phyloP scores from a whole-genome alignment of 2,329 filamentous ascomycete genomes.

The Helotiales sp. region DNA sequence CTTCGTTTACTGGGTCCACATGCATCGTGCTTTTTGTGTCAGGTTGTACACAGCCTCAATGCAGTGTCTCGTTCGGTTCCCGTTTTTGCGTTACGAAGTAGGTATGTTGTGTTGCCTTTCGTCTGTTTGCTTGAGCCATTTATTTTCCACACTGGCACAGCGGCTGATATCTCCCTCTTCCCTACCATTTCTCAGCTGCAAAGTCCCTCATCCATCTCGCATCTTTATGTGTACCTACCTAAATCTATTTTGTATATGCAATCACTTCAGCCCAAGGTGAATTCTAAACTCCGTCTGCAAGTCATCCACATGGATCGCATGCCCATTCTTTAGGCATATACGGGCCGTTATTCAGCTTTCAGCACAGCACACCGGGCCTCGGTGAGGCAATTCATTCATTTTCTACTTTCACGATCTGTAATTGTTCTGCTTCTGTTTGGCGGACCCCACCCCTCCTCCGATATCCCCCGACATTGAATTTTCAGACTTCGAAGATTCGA shows the following conservation, averaged over 20 bases:
- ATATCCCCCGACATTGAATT: not conserved
- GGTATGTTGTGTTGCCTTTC: not conserved
- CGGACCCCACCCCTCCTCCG: not conserved
- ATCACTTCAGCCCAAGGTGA: not conserved
- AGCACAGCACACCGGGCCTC: not conserved
- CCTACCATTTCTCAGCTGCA: not conserved
- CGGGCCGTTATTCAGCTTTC: not conserved
- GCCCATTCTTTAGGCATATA: not conserved
- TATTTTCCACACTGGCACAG: not conserved
- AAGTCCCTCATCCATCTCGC: not conserved
- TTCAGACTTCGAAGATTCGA: not conserved
- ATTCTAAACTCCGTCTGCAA: conserved; percentile 1
- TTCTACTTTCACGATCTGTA: not conserved
- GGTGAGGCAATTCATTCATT: conserved; percentile 4
- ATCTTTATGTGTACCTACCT: not conserved
- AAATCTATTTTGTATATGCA: not conserved
- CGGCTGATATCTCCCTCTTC: not conserved
- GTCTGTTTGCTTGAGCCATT: conserved; percentile 2
- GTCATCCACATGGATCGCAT: not conserved
- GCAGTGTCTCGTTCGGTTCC: not conserved
- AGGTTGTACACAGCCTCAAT: conserved; percentile 8
- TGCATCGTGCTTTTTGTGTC: conserved; percentile 1
- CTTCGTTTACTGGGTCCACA: conserved; percentile 17
- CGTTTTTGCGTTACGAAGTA: not conserved
- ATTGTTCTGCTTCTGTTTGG: not conserved